Evolutionary conservation across 805 yeast genomes (phyloP).

Genomic region (Candida xyloterini): DNA sequence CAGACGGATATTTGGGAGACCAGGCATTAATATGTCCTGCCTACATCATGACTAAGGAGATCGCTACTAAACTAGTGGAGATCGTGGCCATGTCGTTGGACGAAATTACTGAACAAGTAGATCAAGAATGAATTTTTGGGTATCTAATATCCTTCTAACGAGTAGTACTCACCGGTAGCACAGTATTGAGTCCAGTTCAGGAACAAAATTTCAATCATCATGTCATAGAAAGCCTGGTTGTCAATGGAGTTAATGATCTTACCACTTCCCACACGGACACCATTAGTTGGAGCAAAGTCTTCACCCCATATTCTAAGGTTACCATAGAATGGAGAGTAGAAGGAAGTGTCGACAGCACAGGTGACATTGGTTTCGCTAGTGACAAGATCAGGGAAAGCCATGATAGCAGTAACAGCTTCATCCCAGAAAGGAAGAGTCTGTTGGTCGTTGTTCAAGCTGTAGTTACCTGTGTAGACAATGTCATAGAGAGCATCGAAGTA

Average conservation of each 20-base stretch:
- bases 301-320: constrained; percentile 37
- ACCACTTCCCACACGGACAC: constrained; percentile 36
- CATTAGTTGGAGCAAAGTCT: constrained; percentile 36
- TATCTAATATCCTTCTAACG: neutral
- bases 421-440: constrained; percentile 44
- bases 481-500: constrained; percentile 30
- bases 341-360: constrained; percentile 39
- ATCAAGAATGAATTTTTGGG: neutral
- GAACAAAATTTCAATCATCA: constrained; percentile 3
- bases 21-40: constrained; percentile 47
- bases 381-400: constrained; percentile 37
- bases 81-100: constrained; percentile 13
- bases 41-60: constrained; percentile 37
- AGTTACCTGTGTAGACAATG: constrained; percentile 37
- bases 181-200: neutral
- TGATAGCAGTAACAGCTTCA: constrained; percentile 38
- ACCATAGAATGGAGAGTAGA: constrained; percentile 42
- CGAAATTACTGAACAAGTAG: constrained; percentile 7
- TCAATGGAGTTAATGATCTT: constrained; percentile 35
- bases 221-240: constrained; percentile 31
- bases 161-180: neutral
- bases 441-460: constrained; percentile 29
- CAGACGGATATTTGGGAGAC: constrained; percentile 42
- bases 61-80: constrained; percentile 30
- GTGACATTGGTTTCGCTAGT: constrained; percentile 30